These are phyloP conservation scores for Luffa acutangula DNA, from an alignment of 306 rosid species.

Conservation along the genomic window DNA sequence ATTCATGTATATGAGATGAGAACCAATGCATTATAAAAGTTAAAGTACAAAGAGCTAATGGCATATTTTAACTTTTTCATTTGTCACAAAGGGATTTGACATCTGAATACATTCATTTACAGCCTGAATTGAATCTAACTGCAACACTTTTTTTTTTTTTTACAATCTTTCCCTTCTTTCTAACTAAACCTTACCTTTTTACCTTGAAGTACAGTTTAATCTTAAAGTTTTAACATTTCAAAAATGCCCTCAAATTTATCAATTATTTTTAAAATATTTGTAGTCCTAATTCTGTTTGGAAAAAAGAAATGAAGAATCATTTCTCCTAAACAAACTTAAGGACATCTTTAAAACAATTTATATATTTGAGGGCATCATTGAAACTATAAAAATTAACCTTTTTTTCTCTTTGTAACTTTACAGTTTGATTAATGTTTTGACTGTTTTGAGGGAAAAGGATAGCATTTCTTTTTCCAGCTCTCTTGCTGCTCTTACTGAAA, in stretches of 20 bases:
- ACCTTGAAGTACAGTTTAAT: not conserved
- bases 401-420: not conserved
- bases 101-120: not conserved
- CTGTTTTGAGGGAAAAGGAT: not conserved
- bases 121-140: not conserved
- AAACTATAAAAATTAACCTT: not conserved
- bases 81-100: too few relatives aligned
- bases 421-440: not conserved
- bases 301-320: not conserved
- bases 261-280: not conserved
- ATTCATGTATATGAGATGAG: too few relatives aligned
- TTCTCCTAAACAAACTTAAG: not conserved
- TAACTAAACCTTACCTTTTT: not conserved
- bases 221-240: not conserved
- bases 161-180: not conserved
- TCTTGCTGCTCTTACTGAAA: conserved; percentile 4
- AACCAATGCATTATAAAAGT: not conserved
- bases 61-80: not conserved
- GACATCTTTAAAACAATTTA: not conserved
- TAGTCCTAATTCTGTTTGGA: not conserved
- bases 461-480: not conserved
- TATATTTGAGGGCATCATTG: not conserved
- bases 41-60: not conserved
- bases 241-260: not conserved
- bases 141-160: not conserved